Percentiles rank a stretch among this genome's conserved stretches.
Conservation (phyloP, 2,329 filamentous ascomycete species). For the Aquanectria penicillioides region DNA sequence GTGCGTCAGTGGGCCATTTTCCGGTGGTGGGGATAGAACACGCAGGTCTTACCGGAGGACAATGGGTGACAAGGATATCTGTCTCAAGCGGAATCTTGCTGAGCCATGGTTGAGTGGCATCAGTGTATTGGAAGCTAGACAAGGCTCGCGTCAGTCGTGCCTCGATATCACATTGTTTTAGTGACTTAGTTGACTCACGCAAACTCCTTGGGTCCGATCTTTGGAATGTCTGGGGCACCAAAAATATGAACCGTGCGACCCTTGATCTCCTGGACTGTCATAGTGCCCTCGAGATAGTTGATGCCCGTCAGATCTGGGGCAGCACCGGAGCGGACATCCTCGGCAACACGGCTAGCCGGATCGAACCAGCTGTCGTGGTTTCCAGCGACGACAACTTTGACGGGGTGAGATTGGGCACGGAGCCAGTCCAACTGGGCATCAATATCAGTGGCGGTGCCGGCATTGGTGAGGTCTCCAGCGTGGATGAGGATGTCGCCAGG, state of each 20-base stretch:
- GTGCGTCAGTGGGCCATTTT: constrained; percentile 16
- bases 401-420: constrained; percentile 73
- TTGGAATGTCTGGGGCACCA: constrained; percentile 83
- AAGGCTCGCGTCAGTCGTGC: constrained; percentile 14
- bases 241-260: constrained; percentile 70
- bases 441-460: constrained; percentile 76
- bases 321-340: constrained; percentile 63
- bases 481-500: constrained; percentile 88
- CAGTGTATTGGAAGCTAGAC: constrained; percentile 77
- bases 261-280: constrained; percentile 70
- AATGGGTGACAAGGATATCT: constrained; percentile 85
- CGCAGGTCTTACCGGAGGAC: constrained; percentile 72
- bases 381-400: constrained; percentile 86
- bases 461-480: constrained; percentile 84
- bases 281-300: constrained; percentile 78
- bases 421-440: constrained; percentile 90
- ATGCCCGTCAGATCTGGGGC: constrained; percentile 73
- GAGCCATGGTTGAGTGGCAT: constrained; percentile 74
- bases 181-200: constrained; percentile 53
- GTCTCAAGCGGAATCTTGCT: constrained; percentile 75
- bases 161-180: background rate
- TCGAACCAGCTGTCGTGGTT: constrained; percentile 94
- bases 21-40: background rate
- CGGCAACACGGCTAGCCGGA: constrained; percentile 64
- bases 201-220: constrained; percentile 75